phyloP scores from a whole-genome alignment of 768 basidiomycete genomes.

The Pleurotus platypus region DNA sequence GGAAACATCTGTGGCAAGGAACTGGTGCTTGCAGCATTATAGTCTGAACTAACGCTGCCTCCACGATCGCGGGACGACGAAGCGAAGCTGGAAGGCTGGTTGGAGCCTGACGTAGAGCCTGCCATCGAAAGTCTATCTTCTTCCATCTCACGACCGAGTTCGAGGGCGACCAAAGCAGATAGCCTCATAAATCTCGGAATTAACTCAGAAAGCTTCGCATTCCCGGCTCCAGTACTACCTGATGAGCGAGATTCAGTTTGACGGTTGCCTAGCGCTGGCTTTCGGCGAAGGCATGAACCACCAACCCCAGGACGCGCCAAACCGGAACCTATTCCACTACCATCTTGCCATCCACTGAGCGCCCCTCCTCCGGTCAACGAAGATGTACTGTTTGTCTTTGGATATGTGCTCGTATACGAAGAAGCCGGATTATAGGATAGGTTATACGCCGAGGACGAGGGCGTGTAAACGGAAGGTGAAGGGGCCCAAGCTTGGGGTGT shows the following conservation, averaged over 20 bases:
- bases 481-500: background rate
- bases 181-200: constrained; percentile 72
- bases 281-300: constrained; percentile 61
- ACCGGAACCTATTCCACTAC: constrained; percentile 70
- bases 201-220: constrained; percentile 62
- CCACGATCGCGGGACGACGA: background rate
- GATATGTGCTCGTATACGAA: constrained; percentile 4
- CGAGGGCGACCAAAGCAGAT: constrained; percentile 74
- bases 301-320: constrained; percentile 50
- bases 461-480: constrained; percentile 1
- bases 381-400: background rate
- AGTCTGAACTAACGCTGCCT: background rate
- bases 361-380: constrained; percentile 32
- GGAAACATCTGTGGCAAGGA: background rate
- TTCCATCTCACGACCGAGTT: constrained; percentile 68
- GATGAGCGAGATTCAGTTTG: background rate
- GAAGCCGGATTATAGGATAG: constrained; percentile 4
- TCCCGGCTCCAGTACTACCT: constrained; percentile 43
- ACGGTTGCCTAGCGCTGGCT: constrained; percentile 6
- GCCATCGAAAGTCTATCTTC: constrained; percentile 27
- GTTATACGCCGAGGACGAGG: background rate
- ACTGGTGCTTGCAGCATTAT: constrained; percentile 6
- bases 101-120: background rate
- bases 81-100: background rate
- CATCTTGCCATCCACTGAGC: constrained; percentile 73